A percentile compares a stretch with the other conserved stretches of the same genome.
These are phyloP conservation scores for Epichloe bromicola DNA, from an alignment of 2,329 filamentous ascomycete species.

Conservation along the genomic window DNA sequence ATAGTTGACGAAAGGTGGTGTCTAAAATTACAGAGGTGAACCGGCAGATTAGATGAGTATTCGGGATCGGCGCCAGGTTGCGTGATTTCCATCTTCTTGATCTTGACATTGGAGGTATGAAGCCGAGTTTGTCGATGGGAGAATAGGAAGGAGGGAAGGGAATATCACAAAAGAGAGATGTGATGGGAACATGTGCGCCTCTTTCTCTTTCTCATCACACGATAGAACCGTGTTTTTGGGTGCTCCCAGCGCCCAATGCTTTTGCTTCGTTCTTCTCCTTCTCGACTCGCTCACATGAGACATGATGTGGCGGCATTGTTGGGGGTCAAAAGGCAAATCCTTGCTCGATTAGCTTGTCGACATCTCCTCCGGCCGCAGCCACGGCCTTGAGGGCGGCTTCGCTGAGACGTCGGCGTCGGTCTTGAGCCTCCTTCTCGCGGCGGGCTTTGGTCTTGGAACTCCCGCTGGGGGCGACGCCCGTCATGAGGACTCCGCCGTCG, in stretches of 20 bases:
- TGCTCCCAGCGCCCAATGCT: too few species aligned
- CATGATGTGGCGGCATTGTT: not conserved
- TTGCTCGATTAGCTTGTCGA: constrained; percentile 38
- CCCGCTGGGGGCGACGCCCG: constrained; percentile 76
- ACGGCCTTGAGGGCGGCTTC: constrained; percentile 58
- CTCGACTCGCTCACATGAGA: too few species aligned
- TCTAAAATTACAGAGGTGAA: too few species aligned
- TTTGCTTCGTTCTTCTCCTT: too few species aligned
- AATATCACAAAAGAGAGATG: not conserved
- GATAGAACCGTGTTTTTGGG: too few species aligned
- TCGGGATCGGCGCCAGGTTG: too few species aligned
- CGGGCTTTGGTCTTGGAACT: constrained; percentile 90
- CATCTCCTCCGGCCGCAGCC: constrained; percentile 56
- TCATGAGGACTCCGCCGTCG: constrained; percentile 69
- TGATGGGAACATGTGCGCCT: not conserved
- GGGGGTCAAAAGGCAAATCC: constrained; percentile 29
- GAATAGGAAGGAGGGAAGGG: too few species aligned
- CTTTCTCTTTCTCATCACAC: too few species aligned
- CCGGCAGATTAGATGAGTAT: too few species aligned
- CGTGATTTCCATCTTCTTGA: not conserved
- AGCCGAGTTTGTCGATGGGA: too few species aligned
- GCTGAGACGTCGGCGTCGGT: constrained; percentile 56
- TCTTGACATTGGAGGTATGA: not conserved
- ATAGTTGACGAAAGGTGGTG: too few species aligned
- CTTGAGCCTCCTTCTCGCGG: constrained; percentile 74